These are phyloP conservation scores for Leucocoprinus leucothites DNA, from an alignment of 768 basidiomycete species.

Conservation along the genomic window DNA sequence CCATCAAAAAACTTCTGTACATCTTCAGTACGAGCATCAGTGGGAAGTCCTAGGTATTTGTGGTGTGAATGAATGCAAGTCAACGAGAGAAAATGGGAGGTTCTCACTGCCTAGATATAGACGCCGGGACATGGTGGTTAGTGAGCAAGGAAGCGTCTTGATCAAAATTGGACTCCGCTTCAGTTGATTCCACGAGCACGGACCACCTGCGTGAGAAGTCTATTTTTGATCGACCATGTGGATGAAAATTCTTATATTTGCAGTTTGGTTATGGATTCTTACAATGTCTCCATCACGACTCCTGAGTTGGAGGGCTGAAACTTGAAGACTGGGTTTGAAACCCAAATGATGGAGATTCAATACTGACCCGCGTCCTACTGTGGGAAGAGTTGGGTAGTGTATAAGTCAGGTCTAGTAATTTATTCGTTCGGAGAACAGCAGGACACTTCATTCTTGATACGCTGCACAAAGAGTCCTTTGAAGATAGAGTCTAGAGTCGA, in stretches of 20 bases:
- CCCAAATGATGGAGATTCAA: no score
- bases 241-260: neutral
- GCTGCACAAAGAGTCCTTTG: no score
- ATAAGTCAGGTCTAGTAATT: no score
- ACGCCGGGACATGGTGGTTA: slow-evolving; percentile 71
- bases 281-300: no score
- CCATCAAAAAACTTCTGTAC: slow-evolving; percentile 88
- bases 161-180: slow-evolving; percentile 24
- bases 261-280: neutral
- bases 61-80: slow-evolving; percentile 1
- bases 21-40: slow-evolving; percentile 80
- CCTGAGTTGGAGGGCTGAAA: no score
- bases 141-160: slow-evolving; percentile 35
- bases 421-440: no score
- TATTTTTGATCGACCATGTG: slow-evolving; percentile 3
- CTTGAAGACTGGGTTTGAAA: no score
- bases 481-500: no score
- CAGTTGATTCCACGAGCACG: slow-evolving; percentile 31
- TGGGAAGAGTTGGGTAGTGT: no score
- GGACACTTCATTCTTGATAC: no score
- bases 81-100: slow-evolving; percentile 2
- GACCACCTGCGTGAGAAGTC: slow-evolving; percentile 28
- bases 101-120: slow-evolving; percentile 81
- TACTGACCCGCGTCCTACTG: no score
- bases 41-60: slow-evolving; percentile 60